Conservation (phyloP, 1,284 basidiomycete genomes). For the Puccinia coronata region DNA sequence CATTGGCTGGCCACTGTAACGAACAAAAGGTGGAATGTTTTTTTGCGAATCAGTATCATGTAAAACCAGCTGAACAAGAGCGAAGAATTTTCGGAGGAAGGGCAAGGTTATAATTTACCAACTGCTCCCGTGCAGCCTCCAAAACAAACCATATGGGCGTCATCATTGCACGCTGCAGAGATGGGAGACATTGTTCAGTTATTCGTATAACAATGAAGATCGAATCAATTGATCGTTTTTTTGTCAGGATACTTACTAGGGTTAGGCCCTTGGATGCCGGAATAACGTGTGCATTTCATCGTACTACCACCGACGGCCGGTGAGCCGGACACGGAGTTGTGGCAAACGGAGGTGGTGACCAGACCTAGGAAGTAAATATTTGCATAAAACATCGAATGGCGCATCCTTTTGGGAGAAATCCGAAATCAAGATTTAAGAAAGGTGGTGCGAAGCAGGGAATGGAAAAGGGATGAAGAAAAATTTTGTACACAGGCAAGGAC, state of each 20-base stretch:
- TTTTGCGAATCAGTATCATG: neutral
- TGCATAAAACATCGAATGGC: neutral
- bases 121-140: constrained; percentile 24
- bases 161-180: constrained; percentile 17
- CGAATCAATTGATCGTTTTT: neutral
- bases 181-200: neutral
- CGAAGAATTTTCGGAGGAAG: neutral
- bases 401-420: neutral
- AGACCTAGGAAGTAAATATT: neutral
- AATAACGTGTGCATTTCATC: constrained; percentile 11
- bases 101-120: neutral
- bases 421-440: neutral
- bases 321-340: neutral
- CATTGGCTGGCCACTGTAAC: constrained; percentile 16
- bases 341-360: constrained; percentile 5
- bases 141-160: neutral
- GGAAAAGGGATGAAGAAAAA: neutral
- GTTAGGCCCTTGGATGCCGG: constrained; percentile 2
- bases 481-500: neutral
- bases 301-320: neutral
- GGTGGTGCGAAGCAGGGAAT: neutral
- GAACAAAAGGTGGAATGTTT: neutral
- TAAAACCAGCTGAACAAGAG: neutral
- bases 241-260: neutral
- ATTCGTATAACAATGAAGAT: neutral